Evolutionary conservation across 1,284 basidiomycete species (phyloP).

Genomic region (Singerocomus rubriflavus): DNA sequence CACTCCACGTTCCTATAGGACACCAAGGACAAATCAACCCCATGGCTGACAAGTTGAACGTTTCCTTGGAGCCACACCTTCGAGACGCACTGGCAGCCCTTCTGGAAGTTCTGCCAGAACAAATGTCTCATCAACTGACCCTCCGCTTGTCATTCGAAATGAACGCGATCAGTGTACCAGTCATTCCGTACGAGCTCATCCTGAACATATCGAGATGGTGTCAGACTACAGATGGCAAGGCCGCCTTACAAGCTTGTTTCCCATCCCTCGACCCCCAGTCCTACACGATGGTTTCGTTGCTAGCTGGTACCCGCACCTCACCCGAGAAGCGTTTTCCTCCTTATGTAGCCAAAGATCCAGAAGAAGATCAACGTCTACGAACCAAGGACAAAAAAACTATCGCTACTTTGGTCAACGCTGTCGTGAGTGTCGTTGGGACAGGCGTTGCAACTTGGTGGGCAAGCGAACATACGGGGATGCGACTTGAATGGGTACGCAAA

Average conservation of each 20-base stretch:
- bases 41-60: slow-evolving; percentile 41
- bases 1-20: no score
- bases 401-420: slow-evolving; percentile 63
- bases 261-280: slow-evolving; percentile 48
- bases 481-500: slow-evolving; percentile 60
- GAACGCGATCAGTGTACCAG: slow-evolving; percentile 29
- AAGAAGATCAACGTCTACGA: slow-evolving; percentile 37
- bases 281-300: slow-evolving; percentile 69
- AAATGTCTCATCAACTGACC: slow-evolving; percentile 42
- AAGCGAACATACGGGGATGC: slow-evolving; percentile 59
- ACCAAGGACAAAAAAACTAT: slow-evolving; percentile 61
- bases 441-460: slow-evolving; percentile 72
- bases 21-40: neutral
- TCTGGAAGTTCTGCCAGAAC: slow-evolving; percentile 41
- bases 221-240: slow-evolving; percentile 46
- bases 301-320: slow-evolving; percentile 71
- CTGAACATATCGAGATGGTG: slow-evolving; percentile 65
- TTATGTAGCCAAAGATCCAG: slow-evolving; percentile 42
- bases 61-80: slow-evolving; percentile 70
- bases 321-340: slow-evolving; percentile 66
- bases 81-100: slow-evolving; percentile 46
- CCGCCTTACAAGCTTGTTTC: slow-evolving; percentile 41
- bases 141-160: slow-evolving; percentile 31
- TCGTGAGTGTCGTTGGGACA: slow-evolving; percentile 64
- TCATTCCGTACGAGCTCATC: slow-evolving; percentile 62